Evolutionary conservation across 331 rosid genomes (phyloP).

Genomic region (Acacia concinna): DNA sequence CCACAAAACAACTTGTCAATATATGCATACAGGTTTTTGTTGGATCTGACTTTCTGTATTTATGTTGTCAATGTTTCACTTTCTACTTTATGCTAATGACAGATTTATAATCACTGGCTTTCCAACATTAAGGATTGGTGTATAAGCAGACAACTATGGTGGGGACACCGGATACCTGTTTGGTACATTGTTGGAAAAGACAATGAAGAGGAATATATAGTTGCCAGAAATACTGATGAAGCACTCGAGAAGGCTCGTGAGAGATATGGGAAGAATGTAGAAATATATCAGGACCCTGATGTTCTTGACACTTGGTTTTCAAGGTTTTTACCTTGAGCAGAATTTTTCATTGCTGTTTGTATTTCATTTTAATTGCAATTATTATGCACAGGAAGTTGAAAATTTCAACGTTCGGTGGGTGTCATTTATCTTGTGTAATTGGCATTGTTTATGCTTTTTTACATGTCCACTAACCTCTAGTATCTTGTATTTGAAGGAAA

Average conservation of each 20-base stretch:
- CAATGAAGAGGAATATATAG: constrained; percentile 88
- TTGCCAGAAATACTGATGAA: constrained; percentile 77
- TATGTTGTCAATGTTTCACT: background rate
- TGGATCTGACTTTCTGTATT: background rate
- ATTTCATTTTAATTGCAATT: constrained; percentile 12
- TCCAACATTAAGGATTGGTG: constrained; percentile 98
- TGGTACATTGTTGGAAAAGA: constrained; percentile 90
- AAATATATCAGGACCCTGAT: constrained; percentile 95
- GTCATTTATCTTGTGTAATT: background rate
- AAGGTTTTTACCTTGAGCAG: constrained; percentile 51
- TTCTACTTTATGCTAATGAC: constrained; percentile 33
- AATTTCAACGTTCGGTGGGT: background rate
- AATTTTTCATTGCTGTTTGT: background rate
- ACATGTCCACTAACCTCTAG: background rate
- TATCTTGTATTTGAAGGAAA: background rate
- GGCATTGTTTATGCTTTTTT: background rate
- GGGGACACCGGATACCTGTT: constrained; percentile 98
- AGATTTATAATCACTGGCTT: constrained; percentile 98
- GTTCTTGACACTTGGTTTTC: constrained; percentile 99
- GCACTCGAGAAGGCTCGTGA: constrained; percentile 73
- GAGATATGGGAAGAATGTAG: constrained; percentile 72
- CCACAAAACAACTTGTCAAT: background rate
- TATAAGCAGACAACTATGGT: constrained; percentile 98
- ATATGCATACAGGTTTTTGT: background rate
- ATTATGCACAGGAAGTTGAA: background rate